Percentiles rank a stretch among this genome's conserved stretches.
Conservation (phyloP, 2,329 filamentous ascomycete genomes). For the Calonectria leucothoes region DNA sequence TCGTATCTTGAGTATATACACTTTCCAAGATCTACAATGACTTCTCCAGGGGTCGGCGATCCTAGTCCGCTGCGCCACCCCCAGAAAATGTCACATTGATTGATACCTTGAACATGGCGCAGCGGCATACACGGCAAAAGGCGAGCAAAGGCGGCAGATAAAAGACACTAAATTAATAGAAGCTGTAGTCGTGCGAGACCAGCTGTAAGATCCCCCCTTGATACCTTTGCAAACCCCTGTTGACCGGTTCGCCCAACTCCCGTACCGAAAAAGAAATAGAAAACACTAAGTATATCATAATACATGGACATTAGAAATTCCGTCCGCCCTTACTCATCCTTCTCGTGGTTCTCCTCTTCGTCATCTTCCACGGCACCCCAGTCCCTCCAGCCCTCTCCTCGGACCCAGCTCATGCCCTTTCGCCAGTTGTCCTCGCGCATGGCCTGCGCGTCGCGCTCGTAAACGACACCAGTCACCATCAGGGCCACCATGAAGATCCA, state of each 20-base stretch:
- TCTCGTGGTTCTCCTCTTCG: constrained; percentile 51
- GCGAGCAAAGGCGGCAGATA: not conserved
- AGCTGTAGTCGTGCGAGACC: not conserved
- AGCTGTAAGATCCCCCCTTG: constrained; percentile 22
- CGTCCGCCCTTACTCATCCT: constrained; percentile 36
- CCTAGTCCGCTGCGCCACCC: too few species aligned
- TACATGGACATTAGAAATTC: constrained; percentile 29
- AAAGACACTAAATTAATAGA: not conserved
- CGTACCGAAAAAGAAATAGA: constrained; percentile 25
- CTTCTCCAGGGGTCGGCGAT: too few species aligned
- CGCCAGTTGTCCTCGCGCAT: constrained; percentile 75
- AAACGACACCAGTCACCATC: constrained; percentile 81
- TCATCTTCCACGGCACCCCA: constrained; percentile 67
- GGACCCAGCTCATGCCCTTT: constrained; percentile 78
- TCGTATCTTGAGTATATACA: too few species aligned
- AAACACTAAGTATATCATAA: constrained; percentile 32
- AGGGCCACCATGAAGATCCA: constrained; percentile 84
- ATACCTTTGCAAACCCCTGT: constrained; percentile 6
- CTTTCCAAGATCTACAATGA: too few species aligned
- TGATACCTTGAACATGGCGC: not conserved
- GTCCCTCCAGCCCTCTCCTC: constrained; percentile 82
- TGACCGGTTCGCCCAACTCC: constrained; percentile 29
- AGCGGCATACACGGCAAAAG: not conserved
- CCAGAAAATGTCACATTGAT: too few species aligned
- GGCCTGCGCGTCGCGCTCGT: constrained; percentile 77